Evolutionary conservation across 768 basidiomycete species (phyloP).

Genomic region (Lactarius sanguifluus): DNA sequence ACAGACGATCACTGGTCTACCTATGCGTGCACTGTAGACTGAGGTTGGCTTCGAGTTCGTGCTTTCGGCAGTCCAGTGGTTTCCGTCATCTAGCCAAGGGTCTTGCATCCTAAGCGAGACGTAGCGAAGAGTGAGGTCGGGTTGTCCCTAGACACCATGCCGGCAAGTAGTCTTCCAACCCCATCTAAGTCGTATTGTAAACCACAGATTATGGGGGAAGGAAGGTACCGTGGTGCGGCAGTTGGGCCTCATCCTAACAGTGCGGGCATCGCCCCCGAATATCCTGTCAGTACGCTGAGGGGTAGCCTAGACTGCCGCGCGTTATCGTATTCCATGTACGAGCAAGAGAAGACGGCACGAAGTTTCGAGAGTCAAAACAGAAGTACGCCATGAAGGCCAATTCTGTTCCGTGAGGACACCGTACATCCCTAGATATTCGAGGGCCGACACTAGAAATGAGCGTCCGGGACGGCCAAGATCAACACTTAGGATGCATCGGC

Average conservation of each 20-base stretch:
- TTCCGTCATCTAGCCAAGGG: background rate
- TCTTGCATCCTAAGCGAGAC: background rate
- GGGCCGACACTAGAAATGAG: background rate
- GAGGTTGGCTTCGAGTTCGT: background rate
- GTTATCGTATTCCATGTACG: background rate
- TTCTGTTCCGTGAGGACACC: too few relatives aligned
- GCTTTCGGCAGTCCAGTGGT: background rate
- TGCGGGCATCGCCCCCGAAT: background rate
- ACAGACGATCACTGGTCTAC: background rate
- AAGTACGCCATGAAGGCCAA: too few relatives aligned
- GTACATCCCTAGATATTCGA: too few relatives aligned
- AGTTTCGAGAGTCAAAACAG: background rate
- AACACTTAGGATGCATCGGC: background rate
- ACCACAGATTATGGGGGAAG: background rate
- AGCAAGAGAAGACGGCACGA: background rate
- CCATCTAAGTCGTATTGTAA: background rate
- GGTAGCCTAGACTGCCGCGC: too few relatives aligned
- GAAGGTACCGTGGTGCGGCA: background rate
- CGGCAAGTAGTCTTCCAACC: too few relatives aligned
- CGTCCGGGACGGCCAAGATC: background rate
- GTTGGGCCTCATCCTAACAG: background rate
- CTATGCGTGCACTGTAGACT: background rate
- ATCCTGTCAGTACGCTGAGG: background rate
- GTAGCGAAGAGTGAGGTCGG: background rate
- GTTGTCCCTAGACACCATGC: too few relatives aligned